Conservation (phyloP, 306 rosid species). For the Vachellia collinsii region DNA sequence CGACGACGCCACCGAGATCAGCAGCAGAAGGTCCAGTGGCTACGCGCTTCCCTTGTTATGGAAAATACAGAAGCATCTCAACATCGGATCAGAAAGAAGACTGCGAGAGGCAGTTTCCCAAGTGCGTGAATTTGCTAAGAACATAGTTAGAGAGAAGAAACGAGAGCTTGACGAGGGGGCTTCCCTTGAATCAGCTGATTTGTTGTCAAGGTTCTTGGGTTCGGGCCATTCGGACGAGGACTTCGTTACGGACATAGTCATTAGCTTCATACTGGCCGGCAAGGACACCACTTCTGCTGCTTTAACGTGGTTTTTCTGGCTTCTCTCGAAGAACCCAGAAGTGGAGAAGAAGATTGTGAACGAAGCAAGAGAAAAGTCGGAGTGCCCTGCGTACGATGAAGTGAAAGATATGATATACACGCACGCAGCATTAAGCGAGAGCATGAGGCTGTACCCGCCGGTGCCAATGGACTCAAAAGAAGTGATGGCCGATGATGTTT, state of each 20-base stretch:
- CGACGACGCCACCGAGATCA: neutral
- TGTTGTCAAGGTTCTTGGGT: conserved; percentile 49
- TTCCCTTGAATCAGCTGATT: conserved; percentile 35
- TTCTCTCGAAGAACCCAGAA: conserved; percentile 41
- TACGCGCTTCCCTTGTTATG: neutral
- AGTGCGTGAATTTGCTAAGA: conserved; percentile 43
- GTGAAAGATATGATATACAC: conserved; percentile 53
- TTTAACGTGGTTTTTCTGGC: conserved; percentile 59
- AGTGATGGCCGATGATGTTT: conserved; percentile 42
- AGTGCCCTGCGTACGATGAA: conserved; percentile 34
- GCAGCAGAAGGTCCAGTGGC: neutral
- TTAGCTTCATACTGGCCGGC: conserved; percentile 58
- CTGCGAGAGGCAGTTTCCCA: conserved; percentile 27
- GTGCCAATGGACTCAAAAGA: conserved; percentile 45
- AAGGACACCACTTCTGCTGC: conserved; percentile 55
- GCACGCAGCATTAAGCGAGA: conserved; percentile 60
- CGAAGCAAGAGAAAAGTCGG: conserved; percentile 31
- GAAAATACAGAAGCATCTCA: neutral
- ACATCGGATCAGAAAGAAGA: conserved; percentile 43
- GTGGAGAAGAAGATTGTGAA: conserved; percentile 26
- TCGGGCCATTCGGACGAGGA: conserved; percentile 36
- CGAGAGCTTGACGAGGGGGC: conserved; percentile 29
- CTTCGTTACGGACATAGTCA: conserved; percentile 44
- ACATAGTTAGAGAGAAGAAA: conserved; percentile 41
- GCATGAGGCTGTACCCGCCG: conserved; percentile 63